These are phyloP conservation scores for Chaetothyriales sp. DNA, from an alignment of 2,329 filamentous ascomycete species.

Conservation along the genomic window DNA sequence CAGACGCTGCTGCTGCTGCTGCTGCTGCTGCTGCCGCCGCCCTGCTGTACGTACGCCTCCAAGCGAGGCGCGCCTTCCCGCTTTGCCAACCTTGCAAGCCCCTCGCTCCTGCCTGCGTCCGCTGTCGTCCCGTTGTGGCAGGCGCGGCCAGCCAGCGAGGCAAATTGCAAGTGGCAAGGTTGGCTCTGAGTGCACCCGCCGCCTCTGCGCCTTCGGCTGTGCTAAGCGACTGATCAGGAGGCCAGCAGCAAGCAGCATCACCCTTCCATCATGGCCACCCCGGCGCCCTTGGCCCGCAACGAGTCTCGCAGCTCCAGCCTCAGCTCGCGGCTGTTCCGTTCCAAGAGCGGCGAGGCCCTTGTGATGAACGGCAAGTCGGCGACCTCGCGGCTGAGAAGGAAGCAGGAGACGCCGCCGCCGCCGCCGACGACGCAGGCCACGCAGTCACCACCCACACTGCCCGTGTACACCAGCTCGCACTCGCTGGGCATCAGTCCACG, in stretches of 20 bases:
- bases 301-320: conserved; percentile 16
- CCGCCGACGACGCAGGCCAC: conserved; percentile 5
- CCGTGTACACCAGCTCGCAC: conserved; percentile 7
- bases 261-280: conserved; percentile 10
- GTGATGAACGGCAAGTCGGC: conserved; percentile 16
- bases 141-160: neutral
- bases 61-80: neutral
- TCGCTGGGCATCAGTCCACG: conserved; percentile 14
- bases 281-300: conserved; percentile 11
- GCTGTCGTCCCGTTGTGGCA: neutral
- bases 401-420: conserved; percentile 5
- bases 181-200: neutral
- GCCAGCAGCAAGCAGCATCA: neutral
- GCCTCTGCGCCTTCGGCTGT: neutral
- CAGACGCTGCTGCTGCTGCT: neutral
- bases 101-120: neutral
- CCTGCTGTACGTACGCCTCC: neutral
- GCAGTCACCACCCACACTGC: conserved; percentile 13
- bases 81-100: neutral
- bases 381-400: conserved; percentile 12
- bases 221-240: neutral
- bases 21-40: neutral
- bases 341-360: conserved; percentile 16
- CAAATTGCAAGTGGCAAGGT: neutral
- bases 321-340: conserved; percentile 15